Evolutionary conservation across 2,329 filamentous ascomycete genomes (phyloP), one percentile per base, ranked within the genome.

Genomic region (Pyrenophora seminiperda): DNA sequence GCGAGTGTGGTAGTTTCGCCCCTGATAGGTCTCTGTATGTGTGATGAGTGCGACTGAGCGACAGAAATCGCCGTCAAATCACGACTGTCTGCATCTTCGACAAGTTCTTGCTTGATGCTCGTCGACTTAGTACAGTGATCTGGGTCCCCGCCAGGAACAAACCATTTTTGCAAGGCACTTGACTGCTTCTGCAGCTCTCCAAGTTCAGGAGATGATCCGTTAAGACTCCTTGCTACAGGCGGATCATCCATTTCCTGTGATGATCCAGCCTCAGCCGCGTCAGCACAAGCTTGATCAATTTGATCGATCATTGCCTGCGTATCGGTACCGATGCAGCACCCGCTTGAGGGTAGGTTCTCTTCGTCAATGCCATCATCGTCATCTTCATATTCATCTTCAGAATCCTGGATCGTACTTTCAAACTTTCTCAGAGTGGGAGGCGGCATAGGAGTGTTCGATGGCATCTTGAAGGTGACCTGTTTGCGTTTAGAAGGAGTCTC

Each of bases 401-500:
- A 72, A 40, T 72, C 69, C 22, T 59, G 62, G 14, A 72, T 66
- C 3, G 59, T 61, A 31, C 62, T 67, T 20, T 55, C 52, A n/a
- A 72, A 68, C 19, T 56, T 66, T 38, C 56, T 59, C 33, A 65
- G 27, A 20, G 49, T 40, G 27, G 59, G 50, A 7, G 58, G 60
- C 7, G 59, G 55, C 14, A 45, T 32, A 13, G 50, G 37, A 11
- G 58, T 41, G 15, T 57, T 39, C 1, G 47, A 27, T 1, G 51
- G 51, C 24, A 55, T 61, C 18, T 54, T 54, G 7, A 71, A 72
- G 3, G 58, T 56, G 1, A 70, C 68, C 27, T 66, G 61, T 29
- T 66, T 71, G 17, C 63, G 54, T 37, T 63, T 71, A 6, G 67
- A 70, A 4, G 66, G 63, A 3, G 66, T 70, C 14, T 67, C 67